phyloP scores from a whole-genome alignment of 2,329 filamentous ascomycete genomes.

The Sporothrix phasma region DNA sequence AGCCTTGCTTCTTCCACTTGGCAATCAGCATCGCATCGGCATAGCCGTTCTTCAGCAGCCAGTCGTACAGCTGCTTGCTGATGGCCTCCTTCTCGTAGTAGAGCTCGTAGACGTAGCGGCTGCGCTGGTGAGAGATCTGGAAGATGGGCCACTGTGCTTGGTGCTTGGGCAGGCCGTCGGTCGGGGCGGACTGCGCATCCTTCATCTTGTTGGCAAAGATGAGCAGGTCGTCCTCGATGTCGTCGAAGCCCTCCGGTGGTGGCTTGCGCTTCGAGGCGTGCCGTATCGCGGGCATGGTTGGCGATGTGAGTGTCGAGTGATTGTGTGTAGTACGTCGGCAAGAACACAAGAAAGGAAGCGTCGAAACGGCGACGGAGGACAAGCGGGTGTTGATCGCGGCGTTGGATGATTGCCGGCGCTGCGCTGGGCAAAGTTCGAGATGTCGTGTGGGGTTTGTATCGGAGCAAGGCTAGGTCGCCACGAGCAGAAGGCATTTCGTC shows the following conservation, averaged over 20 bases:
- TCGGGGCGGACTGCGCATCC: slow-evolving; percentile 85
- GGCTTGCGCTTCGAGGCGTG: slow-evolving; percentile 69
- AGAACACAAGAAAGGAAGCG: too few relatives aligned
- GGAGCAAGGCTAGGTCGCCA: neutral
- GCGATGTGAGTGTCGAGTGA: neutral
- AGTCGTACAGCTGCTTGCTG: slow-evolving; percentile 84
- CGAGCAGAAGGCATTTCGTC: neutral
- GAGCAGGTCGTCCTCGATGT: slow-evolving; percentile 78
- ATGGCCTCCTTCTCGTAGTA: slow-evolving; percentile 98
- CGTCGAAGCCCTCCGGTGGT: slow-evolving; percentile 75
- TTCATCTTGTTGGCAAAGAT: slow-evolving; percentile 89
- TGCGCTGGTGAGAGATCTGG: slow-evolving; percentile 89
- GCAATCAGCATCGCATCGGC: slow-evolving; percentile 92
- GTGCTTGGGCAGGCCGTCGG: slow-evolving; percentile 68
- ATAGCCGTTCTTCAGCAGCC: slow-evolving; percentile 92
- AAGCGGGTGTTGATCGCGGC: neutral
- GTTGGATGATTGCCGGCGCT: neutral
- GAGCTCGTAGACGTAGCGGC: slow-evolving; percentile 88
- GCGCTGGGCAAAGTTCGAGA: neutral
- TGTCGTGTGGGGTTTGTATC: neutral
- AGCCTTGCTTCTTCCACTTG: slow-evolving; percentile 99
- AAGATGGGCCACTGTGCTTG: slow-evolving; percentile 96
- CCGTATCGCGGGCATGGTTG: slow-evolving; percentile 67
- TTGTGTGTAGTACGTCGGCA: slow-evolving; percentile 12
- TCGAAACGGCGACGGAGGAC: neutral